Conservation (phyloP, 2,329 filamentous ascomycete genomes). For the Aspergillus vadensis region DNA sequence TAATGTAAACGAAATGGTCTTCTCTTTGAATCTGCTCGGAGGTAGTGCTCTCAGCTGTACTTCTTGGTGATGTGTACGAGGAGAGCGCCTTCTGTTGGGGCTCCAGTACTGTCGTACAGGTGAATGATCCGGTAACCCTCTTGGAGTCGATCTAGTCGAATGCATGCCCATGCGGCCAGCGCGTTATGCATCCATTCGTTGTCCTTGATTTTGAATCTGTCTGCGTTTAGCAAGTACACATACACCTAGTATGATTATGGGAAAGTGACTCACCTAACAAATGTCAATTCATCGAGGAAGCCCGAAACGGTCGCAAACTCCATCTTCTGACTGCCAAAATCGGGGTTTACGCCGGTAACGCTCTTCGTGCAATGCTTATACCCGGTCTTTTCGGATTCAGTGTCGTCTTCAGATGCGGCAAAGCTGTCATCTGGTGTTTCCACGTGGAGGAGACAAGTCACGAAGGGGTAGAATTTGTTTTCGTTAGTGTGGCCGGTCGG, state of each 20-base stretch:
- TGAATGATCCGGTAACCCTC: slow-evolving; percentile 77
- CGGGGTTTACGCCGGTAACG: slow-evolving; percentile 62
- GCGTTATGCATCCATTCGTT: slow-evolving; percentile 78
- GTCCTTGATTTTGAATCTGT: slow-evolving; percentile 81
- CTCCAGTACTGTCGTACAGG: slow-evolving; percentile 69
- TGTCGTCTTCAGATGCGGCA: slow-evolving; percentile 51
- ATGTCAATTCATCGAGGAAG: slow-evolving; percentile 70
- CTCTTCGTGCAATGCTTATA: slow-evolving; percentile 63
- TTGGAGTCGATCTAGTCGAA: slow-evolving; percentile 77
- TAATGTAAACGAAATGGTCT: too few species aligned
- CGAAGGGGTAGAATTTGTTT: slow-evolving; percentile 68
- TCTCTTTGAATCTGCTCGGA: too few species aligned
- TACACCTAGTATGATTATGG: slow-evolving; percentile 2
- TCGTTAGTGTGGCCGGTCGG: slow-evolving; percentile 57
- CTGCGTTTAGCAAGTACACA: not conserved
- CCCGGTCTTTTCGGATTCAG: slow-evolving; percentile 43
- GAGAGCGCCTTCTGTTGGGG: slow-evolving; percentile 66
- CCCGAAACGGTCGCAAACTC: slow-evolving; percentile 58
- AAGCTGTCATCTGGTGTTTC: slow-evolving; percentile 61
- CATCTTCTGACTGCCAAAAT: slow-evolving; percentile 63
- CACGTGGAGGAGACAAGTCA: slow-evolving; percentile 80
- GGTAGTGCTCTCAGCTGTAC: not conserved
- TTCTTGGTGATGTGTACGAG: slow-evolving; percentile 72
- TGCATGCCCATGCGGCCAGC: slow-evolving; percentile 84
- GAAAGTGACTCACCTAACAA: slow-evolving; percentile 64